Percentiles rank a stretch among this genome's conserved stretches.
Conservation (phyloP, 352 stramenopile species). For the Globisporangium alternatum region DNA sequence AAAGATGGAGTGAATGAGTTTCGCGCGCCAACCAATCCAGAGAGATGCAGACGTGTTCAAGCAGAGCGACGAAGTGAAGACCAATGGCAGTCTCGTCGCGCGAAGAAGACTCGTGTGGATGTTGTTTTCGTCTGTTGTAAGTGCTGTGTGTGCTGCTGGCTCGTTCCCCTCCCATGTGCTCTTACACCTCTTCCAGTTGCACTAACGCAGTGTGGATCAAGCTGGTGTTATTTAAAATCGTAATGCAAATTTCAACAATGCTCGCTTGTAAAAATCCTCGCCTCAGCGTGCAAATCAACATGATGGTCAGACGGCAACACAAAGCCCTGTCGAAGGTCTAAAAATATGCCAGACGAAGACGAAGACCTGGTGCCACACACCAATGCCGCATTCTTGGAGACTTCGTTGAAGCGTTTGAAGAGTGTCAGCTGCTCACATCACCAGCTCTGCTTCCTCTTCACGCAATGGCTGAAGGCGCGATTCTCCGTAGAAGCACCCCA, state of each 20-base stretch:
- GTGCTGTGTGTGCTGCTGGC: not conserved
- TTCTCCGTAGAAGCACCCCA: not conserved
- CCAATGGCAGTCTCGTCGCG: slow-evolving; percentile 5
- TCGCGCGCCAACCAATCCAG: not conserved
- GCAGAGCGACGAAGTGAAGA: slow-evolving; percentile 3
- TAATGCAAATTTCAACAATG: slow-evolving; percentile 12
- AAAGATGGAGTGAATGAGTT: not conserved
- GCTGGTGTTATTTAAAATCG: slow-evolving; percentile 12
- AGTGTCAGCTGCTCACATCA: not conserved
- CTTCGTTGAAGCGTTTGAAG: not conserved
- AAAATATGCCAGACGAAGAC: not conserved
- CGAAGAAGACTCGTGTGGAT: slow-evolving; percentile 4
- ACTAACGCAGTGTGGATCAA: slow-evolving; percentile 4
- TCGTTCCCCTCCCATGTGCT: not conserved
- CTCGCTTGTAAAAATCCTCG: not conserved
- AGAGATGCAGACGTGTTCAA: not conserved
- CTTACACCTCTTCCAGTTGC: slow-evolving; percentile 3
- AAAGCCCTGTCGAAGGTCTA: not conserved
- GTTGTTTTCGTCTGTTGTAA: slow-evolving; percentile 1
- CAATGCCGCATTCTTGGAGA: not conserved
- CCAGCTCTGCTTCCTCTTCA: not conserved
- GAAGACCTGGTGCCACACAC: not conserved
- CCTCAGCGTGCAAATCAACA: not conserved
- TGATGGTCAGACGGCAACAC: not conserved
- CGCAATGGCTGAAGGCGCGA: not conserved